These are phyloP conservation scores for Xylariaceae sp. DNA, from an alignment of 2,329 filamentous ascomycete genomes.

Conservation along the genomic window DNA sequence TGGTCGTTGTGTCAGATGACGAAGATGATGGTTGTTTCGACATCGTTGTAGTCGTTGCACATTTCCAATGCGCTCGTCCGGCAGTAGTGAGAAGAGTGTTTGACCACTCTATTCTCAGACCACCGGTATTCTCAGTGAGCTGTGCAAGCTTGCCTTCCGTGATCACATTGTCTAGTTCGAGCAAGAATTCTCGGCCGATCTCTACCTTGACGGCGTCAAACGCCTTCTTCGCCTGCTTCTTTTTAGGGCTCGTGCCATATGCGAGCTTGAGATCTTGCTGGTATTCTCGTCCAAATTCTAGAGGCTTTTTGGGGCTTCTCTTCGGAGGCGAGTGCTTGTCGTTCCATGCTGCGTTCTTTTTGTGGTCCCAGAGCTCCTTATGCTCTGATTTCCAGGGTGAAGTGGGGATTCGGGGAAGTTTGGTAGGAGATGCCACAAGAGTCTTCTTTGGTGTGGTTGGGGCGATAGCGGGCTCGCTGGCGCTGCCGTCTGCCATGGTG, in stretches of 20 bases:
- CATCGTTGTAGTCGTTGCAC: slow-evolving; percentile 44
- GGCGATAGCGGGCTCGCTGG: slow-evolving; percentile 18
- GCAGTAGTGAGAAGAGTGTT: slow-evolving; percentile 78
- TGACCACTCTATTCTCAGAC: slow-evolving; percentile 68
- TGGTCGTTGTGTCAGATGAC: slow-evolving; percentile 18
- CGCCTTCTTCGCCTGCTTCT: slow-evolving; percentile 47
- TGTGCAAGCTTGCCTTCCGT: slow-evolving; percentile 55
- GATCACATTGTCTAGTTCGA: slow-evolving; percentile 64
- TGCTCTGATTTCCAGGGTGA: slow-evolving; percentile 31
- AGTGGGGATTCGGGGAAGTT: slow-evolving; percentile 24
- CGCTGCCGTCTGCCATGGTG: slow-evolving; percentile 7
- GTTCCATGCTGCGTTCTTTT: slow-evolving; percentile 31
- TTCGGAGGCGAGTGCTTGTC: slow-evolving; percentile 31
- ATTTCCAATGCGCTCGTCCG: slow-evolving; percentile 69
- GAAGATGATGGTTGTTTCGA: slow-evolving; percentile 20
- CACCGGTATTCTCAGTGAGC: slow-evolving; percentile 62
- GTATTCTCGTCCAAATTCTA: slow-evolving; percentile 14
- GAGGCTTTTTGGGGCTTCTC: slow-evolving; percentile 15
- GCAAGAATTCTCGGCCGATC: slow-evolving; percentile 61
- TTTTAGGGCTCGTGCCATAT: slow-evolving; percentile 31
- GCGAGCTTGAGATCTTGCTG: slow-evolving; percentile 28
- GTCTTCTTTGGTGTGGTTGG: slow-evolving; percentile 25
- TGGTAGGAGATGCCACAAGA: slow-evolving; percentile 22
- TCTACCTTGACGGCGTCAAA: slow-evolving; percentile 61
- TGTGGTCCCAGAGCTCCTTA: slow-evolving; percentile 33